Conservation (phyloP, 768 basidiomycete species). For the Glaciozyma antarctica region DNA sequence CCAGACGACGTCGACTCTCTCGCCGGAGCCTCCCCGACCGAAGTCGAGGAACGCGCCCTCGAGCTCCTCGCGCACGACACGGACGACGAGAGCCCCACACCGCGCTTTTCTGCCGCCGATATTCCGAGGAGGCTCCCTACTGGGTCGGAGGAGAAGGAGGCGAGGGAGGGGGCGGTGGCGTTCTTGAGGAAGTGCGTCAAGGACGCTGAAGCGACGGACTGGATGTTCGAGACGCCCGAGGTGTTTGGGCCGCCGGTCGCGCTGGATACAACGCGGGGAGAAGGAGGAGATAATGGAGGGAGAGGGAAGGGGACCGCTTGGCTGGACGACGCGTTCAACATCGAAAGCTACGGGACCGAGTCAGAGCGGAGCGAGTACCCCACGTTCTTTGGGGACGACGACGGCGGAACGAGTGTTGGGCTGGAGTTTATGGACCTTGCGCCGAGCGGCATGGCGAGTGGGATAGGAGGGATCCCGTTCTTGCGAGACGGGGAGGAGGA, state of each 20-base stretch:
- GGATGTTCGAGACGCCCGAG: constrained; percentile 3
- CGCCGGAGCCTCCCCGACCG: neutral
- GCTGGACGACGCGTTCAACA: constrained; percentile 9
- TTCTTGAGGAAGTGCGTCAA: constrained; percentile 2
- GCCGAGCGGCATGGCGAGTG: neutral
- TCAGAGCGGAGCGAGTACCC: neutral
- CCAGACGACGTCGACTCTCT: constrained; percentile 4
- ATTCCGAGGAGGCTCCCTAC: neutral
- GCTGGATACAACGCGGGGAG: neutral
- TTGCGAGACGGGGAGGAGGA: neutral
- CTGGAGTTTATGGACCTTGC: constrained; percentile 21
- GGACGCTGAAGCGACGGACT: constrained; percentile 4
- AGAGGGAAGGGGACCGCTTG: neutral
- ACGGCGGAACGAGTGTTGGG: constrained; percentile 13
- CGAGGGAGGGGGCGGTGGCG: neutral
- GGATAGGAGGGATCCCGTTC: neutral
- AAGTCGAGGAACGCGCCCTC: constrained; percentile 5
- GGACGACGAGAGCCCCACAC: neutral
- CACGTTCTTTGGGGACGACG: neutral
- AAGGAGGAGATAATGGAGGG: neutral
- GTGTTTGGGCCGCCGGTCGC: constrained; percentile 6
- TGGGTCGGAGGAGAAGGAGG: neutral
- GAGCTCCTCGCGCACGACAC: constrained; percentile 2
- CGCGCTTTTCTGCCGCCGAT: neutral
- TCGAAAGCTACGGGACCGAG: neutral